phyloP scores from a whole-genome alignment of 2,329 filamentous ascomycete genomes.

The Pseudogymnoascus sp. region DNA sequence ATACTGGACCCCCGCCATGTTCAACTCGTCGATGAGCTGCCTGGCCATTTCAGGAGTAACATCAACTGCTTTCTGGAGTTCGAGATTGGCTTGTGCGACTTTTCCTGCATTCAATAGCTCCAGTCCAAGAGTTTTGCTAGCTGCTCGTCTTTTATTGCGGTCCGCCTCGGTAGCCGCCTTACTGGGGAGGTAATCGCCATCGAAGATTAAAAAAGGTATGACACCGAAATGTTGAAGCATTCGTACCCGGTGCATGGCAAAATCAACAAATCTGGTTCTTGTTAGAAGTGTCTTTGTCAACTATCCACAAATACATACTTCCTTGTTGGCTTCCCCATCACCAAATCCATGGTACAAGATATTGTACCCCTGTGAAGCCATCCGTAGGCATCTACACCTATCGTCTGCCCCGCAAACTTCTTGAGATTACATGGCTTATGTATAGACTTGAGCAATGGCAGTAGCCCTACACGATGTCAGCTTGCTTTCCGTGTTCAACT shows the following conservation, averaged over 20 bases:
- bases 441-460: slow-evolving; percentile 91
- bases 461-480: slow-evolving; percentile 52
- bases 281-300: slow-evolving; percentile 15
- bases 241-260: slow-evolving; percentile 77
- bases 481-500: background rate
- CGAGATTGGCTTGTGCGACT: slow-evolving; percentile 66
- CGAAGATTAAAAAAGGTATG: slow-evolving; percentile 91
- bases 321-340: slow-evolving; percentile 75
- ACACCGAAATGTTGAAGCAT: slow-evolving; percentile 94
- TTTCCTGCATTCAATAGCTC: slow-evolving; percentile 78
- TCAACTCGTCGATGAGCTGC: slow-evolving; percentile 83
- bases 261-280: slow-evolving; percentile 70
- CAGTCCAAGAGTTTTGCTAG: slow-evolving; percentile 65
- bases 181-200: slow-evolving; percentile 89
- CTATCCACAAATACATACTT: slow-evolving; percentile 48
- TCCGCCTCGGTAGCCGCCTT: slow-evolving; percentile 81
- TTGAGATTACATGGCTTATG: slow-evolving; percentile 82
- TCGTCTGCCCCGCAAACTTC: slow-evolving; percentile 75
- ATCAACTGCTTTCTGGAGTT: slow-evolving; percentile 92
- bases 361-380: slow-evolving; percentile 95
- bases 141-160: slow-evolving; percentile 64
- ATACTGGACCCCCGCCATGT: slow-evolving; percentile 69
- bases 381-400: slow-evolving; percentile 95
- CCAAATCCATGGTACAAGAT: slow-evolving; percentile 83
- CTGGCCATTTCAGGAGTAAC: slow-evolving; percentile 94